Evolutionary conservation across 768 basidiomycete genomes (phyloP).

Genomic region (Suillus fuscotomentosus): DNA sequence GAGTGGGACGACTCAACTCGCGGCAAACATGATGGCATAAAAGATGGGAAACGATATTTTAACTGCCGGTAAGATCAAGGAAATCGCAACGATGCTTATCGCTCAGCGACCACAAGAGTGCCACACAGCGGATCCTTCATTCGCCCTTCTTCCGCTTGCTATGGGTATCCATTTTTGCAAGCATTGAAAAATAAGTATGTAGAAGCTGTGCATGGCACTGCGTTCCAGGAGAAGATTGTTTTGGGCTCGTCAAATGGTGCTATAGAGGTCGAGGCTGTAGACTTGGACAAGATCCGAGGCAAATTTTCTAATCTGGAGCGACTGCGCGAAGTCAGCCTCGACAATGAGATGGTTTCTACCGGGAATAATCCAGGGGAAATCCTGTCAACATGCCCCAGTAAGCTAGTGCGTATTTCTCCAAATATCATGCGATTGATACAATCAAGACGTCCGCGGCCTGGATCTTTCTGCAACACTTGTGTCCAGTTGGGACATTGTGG

Average conservation of each 20-base stretch:
- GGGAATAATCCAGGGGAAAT: slow-evolving; percentile 53
- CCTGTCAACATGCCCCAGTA: slow-evolving; percentile 63
- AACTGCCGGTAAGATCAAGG: slow-evolving; percentile 54
- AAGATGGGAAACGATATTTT: slow-evolving; percentile 80
- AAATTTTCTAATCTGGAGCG: slow-evolving; percentile 65
- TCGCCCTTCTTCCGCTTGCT: slow-evolving; percentile 54
- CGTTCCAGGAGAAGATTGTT: slow-evolving; percentile 57
- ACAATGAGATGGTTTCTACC: slow-evolving; percentile 59
- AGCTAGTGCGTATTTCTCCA: slow-evolving; percentile 29
- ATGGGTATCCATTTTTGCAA: slow-evolving; percentile 69
- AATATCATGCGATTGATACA: slow-evolving; percentile 14
- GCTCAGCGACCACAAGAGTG: slow-evolving; percentile 39
- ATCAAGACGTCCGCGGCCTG: slow-evolving; percentile 69
- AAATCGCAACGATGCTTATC: slow-evolving; percentile 8
- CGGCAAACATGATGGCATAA: slow-evolving; percentile 86
- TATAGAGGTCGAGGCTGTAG: slow-evolving; percentile 85
- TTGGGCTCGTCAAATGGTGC: slow-evolving; percentile 81
- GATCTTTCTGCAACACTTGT: slow-evolving; percentile 81
- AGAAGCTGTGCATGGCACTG: slow-evolving; percentile 53
- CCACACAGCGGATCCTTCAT: slow-evolving; percentile 77
- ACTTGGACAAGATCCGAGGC: slow-evolving; percentile 72
- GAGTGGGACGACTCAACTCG: slow-evolving; percentile 90
- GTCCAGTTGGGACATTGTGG: slow-evolving; percentile 66
- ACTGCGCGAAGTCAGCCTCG: slow-evolving; percentile 79
- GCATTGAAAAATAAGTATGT: slow-evolving; percentile 81